These are phyloP conservation scores for Talaromyces rugulosus DNA, from an alignment of 2,329 filamentous ascomycete species.

Conservation along the genomic window DNA sequence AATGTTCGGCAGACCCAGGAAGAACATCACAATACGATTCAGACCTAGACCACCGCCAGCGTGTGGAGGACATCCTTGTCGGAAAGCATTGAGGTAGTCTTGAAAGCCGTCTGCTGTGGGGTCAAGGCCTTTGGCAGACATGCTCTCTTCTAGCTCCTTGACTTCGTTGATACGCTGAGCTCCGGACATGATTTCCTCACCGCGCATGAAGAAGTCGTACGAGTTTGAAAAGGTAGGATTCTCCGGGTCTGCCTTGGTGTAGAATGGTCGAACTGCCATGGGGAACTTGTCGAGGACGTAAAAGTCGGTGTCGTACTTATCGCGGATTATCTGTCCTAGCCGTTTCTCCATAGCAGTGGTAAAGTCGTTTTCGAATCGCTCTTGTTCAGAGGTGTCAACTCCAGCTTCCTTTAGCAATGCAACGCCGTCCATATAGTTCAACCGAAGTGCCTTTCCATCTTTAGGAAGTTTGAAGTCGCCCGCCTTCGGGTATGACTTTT, in stretches of 20 bases:
- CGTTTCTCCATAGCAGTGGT: conserved; percentile 54
- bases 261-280: conserved; percentile 81
- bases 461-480: conserved; percentile 49
- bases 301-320: conserved; percentile 93
- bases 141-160: conserved; percentile 54
- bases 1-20: conserved; percentile 61
- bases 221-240: conserved; percentile 64
- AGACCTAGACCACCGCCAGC: conserved; percentile 62
- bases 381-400: conserved; percentile 47
- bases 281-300: conserved; percentile 98
- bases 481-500: conserved; percentile 48
- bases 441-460: conserved; percentile 44
- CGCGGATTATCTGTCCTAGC: conserved; percentile 78
- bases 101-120: conserved; percentile 56
- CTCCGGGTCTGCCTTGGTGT: conserved; percentile 73
- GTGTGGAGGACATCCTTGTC: conserved; percentile 61
- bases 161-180: conserved; percentile 63
- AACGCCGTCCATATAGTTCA: conserved; percentile 49
- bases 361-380: conserved; percentile 45
- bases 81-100: conserved; percentile 62
- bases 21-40: conserved; percentile 65
- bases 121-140: conserved; percentile 57
- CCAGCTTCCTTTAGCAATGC: conserved; percentile 46
- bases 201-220: conserved; percentile 69
- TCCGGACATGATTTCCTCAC: conserved; percentile 65